phyloP scores from a whole-genome alignment of 306 rosid genomes.

The Mucuna pruriens region DNA sequence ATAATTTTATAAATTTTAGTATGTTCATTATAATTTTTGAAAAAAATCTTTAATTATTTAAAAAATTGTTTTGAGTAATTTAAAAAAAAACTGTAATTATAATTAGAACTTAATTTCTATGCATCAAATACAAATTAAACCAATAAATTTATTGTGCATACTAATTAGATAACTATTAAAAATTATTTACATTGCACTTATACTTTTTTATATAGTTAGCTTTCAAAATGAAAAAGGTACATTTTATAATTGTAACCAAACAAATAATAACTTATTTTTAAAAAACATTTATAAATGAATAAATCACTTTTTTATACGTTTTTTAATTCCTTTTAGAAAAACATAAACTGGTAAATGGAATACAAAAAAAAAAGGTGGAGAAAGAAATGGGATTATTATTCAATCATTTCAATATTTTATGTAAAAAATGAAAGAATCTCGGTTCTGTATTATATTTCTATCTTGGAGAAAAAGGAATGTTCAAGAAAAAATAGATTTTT shows the following conservation, averaged over 20 bases:
- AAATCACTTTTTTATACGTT: not conserved
- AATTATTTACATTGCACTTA: too few relatives aligned
- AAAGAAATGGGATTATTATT: not conserved
- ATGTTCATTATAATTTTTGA: not conserved
- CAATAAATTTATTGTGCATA: too few relatives aligned
- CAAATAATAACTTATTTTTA: not conserved
- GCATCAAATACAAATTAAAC: too few relatives aligned
- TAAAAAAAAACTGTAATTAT: not conserved
- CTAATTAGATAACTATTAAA: too few relatives aligned
- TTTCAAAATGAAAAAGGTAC: not conserved
- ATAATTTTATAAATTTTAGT: not conserved
- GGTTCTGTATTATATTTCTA: not conserved
- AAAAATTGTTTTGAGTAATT: not conserved
- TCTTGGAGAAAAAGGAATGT: not conserved
- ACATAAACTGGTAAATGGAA: not conserved
- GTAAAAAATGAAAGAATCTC: not conserved
- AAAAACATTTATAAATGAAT: not conserved
- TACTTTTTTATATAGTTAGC: too few relatives aligned
- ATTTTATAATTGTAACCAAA: not conserved
- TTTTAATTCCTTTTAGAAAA: not conserved
- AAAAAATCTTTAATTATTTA: not conserved
- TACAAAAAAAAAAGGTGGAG: not conserved
- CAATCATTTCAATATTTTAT: not conserved
- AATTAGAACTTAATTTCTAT: too few relatives aligned
- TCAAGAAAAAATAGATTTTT: not conserved